Conservation (phyloP, 176 grass and related monocot genomes). For the Avena insularis region DNA sequence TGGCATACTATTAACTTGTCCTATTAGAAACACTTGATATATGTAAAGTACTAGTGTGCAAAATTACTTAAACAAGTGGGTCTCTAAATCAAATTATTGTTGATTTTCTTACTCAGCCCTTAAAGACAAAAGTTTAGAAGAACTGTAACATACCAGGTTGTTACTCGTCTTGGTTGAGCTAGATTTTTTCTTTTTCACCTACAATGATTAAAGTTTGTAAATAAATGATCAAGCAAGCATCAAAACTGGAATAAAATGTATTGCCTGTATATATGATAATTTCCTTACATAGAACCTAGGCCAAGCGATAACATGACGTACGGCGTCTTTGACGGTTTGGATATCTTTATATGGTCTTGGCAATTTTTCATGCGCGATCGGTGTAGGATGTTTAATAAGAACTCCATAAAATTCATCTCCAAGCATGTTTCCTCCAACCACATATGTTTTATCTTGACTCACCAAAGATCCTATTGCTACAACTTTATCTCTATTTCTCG, state of each 20-base stretch:
- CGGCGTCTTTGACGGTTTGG: too few species aligned
- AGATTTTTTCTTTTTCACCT: neutral
- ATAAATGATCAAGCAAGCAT: neutral
- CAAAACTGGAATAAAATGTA: neutral
- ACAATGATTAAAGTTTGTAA: neutral
- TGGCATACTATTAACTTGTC: too few species aligned
- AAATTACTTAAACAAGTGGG: too few species aligned
- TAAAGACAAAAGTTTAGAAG: neutral
- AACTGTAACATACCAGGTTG: neutral
- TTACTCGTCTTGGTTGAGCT: neutral
- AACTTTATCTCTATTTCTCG: neutral
- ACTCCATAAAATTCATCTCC: neutral
- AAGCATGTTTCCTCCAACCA: slow-evolving; percentile 20
- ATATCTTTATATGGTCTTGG: too few species aligned
- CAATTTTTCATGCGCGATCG: neutral
- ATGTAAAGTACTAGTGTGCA: too few species aligned
- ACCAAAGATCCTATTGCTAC: neutral
- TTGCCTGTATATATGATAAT: neutral
- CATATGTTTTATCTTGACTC: neutral
- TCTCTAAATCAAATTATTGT: too few species aligned
- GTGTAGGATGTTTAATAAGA: neutral
- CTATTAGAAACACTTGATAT: too few species aligned
- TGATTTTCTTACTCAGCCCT: neutral
- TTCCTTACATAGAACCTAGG: neutral
- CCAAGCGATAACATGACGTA: too few species aligned